Base-by-base conservation (phyloP, 208 protist species). In the Acanthamoeba royreba region DNA sequence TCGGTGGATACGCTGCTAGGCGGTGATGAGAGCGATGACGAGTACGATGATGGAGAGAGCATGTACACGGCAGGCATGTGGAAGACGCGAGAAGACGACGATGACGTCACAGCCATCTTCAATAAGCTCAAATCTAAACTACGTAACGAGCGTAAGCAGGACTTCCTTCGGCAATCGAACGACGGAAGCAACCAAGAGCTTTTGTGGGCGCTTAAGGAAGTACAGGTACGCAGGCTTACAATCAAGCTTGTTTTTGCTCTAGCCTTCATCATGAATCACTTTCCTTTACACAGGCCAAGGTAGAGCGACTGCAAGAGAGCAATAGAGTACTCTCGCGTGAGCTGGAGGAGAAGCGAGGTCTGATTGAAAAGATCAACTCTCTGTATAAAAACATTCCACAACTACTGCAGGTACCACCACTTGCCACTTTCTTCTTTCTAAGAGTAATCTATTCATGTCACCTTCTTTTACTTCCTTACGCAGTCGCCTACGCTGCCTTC, bases 331-430 rank as follows among this genome's bases (percentile, higher is more conserved):
- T 85, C 43, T 38, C 25, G 42, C 46, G 33, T 40, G 74, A 85
- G 74, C 74, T 85, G n/a, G 74, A 85, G 43, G 74, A 85, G 25
- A 85, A 85, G 43, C 7, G 74, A 53, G 43, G 74, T 28, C 74
- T 85, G 43, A 85, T 85, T n/a, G 74, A 85, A 45, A 85, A 85
- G 74, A 85, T 85, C 43, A 85, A 85, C 43, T 85, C 74, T 45
- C 74, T 85, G 74, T 85, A 85, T 45, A 85, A 85, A 53, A 49
- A 85, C 74, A 46, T 85, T 9, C 74, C 74, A 2, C 74, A 85
- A 42, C 43, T 85, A 0, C 74, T 85, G 4, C 74, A 85, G 43
- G 69, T 81, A 47, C 4, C 28, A 28, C 11, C 11, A 22, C 13
- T 17, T 33, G 13, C 15, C 52, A 38, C 58, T 69, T 40, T 43